Percentiles rank a stretch among this genome's conserved stretches.
phyloP scores from a whole-genome alignment of 1,284 basidiomycete species.

The Ustilago nuda region DNA sequence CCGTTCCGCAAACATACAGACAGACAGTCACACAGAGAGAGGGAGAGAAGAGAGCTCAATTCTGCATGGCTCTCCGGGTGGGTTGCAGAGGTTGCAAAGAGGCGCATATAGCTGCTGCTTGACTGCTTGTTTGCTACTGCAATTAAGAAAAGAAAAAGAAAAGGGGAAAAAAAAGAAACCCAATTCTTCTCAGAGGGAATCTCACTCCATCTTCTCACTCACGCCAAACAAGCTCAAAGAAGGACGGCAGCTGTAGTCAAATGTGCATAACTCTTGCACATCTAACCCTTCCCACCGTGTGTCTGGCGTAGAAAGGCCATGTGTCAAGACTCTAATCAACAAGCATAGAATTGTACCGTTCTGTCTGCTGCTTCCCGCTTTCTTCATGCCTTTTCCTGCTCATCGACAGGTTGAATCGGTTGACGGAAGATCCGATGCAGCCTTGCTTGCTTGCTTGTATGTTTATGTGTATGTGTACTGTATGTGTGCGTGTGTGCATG shows the following conservation, averaged over 20 bases:
- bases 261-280: constrained; percentile 11
- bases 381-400: background rate
- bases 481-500: background rate
- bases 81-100: background rate
- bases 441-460: background rate
- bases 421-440: constrained; percentile 6
- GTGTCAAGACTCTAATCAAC: constrained; percentile 9
- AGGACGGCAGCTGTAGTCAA: background rate
- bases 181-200: constrained; percentile 2
- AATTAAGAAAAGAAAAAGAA: background rate
- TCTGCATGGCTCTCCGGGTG: background rate
- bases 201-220: background rate
- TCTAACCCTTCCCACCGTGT: background rate
- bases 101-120: background rate
- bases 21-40: no score
- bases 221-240: constrained; percentile 14
- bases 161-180: background rate
- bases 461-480: no score
- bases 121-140: constrained; percentile 5
- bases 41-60: background rate
- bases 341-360: background rate
- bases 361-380: background rate
- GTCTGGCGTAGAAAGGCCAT: background rate
- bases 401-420: background rate
- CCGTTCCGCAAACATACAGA: no score